Evolutionary conservation across 768 basidiomycete species (phyloP), one percentile per base, ranked within the genome.

Genomic region (Coprinellus aureogranulatus): DNA sequence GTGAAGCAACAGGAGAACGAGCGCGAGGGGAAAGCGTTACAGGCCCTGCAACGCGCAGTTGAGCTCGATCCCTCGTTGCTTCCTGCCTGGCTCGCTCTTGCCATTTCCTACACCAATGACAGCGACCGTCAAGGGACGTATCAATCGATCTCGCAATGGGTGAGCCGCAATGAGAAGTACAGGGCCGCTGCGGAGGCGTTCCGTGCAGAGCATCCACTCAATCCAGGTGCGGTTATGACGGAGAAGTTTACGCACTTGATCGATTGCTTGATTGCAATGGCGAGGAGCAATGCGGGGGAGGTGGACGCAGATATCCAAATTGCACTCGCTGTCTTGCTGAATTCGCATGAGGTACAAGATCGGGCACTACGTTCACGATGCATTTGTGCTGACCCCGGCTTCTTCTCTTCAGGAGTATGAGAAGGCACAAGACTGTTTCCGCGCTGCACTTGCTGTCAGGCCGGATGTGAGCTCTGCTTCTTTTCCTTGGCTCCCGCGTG

Each of bases 1-100:
- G 87, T 99, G 49, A 94, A 92, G 71, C 97, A 98, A 67, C 97
- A 99, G 71, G 95, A 97, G 72, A 97, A 95, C 68, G 97, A 99
- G 70, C 86, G 95, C 16, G 97, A 99, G 73, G 80, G 82, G 8
- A 88, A 92, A 64, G 97, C 97, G 3, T 82, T 98, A 41, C 81
- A 86, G 54, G 97, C 97, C 1, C 81, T 99, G 20, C 76, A 81
- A 49, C 88, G 87, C 55, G 88, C 94, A 10, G 75, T 94, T 51
- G 85, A 90, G 59, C 82, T 98, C 34, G 89, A 96, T 64, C 86
- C 93, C 2, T 68, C 80, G 2, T 83, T 89, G 63, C 77, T 90
- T 1, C 81, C 87, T 0, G 81, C 96, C 1, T 96, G 94, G 88
- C 85, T 99, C 47, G 95, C 94, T 14, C 79, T 98, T 18, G 88